A percentile compares a stretch with the other conserved stretches of the same genome.
phyloP scores from a whole-genome alignment of 257 asterid species.

The Scutellaria galericulata region DNA sequence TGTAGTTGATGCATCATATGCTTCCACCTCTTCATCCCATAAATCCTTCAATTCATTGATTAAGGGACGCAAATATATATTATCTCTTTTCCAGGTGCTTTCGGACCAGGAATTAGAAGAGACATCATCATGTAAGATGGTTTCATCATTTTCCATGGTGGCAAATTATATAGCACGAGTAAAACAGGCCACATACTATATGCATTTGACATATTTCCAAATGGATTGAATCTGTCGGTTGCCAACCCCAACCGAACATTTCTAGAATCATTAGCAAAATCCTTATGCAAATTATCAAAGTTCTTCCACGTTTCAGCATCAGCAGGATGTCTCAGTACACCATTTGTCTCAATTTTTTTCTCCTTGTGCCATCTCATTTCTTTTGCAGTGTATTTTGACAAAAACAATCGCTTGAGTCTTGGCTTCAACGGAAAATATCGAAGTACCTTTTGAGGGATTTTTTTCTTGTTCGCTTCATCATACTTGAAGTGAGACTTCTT shows the following conservation, averaged over 20 bases:
- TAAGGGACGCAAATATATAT: not conserved
- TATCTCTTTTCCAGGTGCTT: not conserved
- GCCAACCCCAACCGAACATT: conserved; percentile 4
- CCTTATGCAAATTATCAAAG: not conserved
- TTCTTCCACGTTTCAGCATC: too few species aligned
- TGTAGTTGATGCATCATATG: not conserved
- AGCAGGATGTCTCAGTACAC: too few species aligned
- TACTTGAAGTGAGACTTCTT: not conserved
- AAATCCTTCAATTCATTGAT: not conserved
- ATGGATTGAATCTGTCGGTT: not conserved
- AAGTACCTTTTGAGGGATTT: not conserved
- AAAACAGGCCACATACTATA: not conserved
- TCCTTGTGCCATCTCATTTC: conserved; percentile 21
- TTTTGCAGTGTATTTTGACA: not conserved
- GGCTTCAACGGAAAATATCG: not conserved
- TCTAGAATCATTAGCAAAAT: not conserved
- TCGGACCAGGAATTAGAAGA: not conserved
- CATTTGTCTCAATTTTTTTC: too few species aligned
- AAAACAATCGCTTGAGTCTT: not conserved
- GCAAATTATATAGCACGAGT: not conserved
- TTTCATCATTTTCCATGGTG: not conserved
- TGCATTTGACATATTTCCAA: not conserved
- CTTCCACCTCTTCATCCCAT: not conserved
- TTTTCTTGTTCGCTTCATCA: not conserved
- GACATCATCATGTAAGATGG: not conserved